These are phyloP conservation scores for Hymenochaete sp. DNA, from an alignment of 1,284 basidiomycete genomes.

Conservation along the genomic window DNA sequence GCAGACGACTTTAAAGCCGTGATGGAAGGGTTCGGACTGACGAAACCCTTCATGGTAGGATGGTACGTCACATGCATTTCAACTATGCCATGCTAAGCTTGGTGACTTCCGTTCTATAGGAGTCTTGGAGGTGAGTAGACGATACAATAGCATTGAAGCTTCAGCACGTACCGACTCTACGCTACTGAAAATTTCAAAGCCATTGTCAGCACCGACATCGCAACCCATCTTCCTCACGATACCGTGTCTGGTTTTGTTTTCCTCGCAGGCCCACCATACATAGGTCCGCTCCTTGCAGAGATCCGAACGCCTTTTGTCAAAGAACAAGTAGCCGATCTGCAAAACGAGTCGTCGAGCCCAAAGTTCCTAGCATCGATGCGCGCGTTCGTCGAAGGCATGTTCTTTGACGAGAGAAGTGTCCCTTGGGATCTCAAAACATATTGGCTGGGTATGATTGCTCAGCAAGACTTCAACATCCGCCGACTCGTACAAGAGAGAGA, in stretches of 20 bases:
- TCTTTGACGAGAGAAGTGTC: constrained; percentile 22
- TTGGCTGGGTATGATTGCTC: constrained; percentile 28
- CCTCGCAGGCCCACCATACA: constrained; percentile 27
- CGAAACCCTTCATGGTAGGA: constrained; percentile 30
- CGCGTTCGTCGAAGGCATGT: constrained; percentile 28
- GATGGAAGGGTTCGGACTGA: constrained; percentile 27
- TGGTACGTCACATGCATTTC: neutral
- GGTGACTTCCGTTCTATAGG: constrained; percentile 22
- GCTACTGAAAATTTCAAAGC: constrained; percentile 21
- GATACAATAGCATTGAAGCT: neutral
- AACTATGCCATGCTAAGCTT: neutral
- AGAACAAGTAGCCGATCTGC: constrained; percentile 23
- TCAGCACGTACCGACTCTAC: constrained; percentile 14
- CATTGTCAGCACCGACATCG: constrained; percentile 30
- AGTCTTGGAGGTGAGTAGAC: constrained; percentile 30
- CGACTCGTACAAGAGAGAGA: constrained; percentile 25
- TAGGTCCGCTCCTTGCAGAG: constrained; percentile 25
- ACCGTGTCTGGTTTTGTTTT: constrained; percentile 32
- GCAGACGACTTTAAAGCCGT: constrained; percentile 32
- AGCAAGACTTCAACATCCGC: constrained; percentile 28
- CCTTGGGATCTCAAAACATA: constrained; percentile 26
- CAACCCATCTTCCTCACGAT: constrained; percentile 28
- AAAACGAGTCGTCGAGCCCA: constrained; percentile 25
- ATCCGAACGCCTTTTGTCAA: constrained; percentile 16
- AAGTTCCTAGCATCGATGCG: constrained; percentile 12